Evolutionary conservation across 108 stramenopile genomes (phyloP), one percentile per base, ranked within the genome.

Genomic region (Parmales sp.): DNA sequence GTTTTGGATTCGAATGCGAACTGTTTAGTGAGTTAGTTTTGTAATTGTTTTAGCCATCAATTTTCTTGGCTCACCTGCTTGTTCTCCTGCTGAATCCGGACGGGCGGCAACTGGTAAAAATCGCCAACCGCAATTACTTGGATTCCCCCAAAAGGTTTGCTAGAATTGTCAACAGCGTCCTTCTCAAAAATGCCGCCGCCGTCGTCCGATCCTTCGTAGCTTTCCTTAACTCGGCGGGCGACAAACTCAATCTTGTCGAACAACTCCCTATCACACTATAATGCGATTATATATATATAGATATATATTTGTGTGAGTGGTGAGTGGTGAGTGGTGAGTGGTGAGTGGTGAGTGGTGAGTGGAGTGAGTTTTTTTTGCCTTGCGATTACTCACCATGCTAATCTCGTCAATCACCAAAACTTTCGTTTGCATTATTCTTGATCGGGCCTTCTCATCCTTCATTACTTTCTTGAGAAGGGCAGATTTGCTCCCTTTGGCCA

Each of bases 121-220:
- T 82, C 81, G 0, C 81, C 81, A 29, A 64, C 31, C 45, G 75
- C 44, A 16, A 82, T 39, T 23, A 82, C 38, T 51, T 80, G 79
- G 37, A 82, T 37, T 38, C 81, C 81, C 0, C 81, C 81, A 65
- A 82, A 80, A n/a, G 81, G 79, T 51, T n/a, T n/a, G n/a, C n/a
- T n/a, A n/a, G n/a, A n/a, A n/a, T n/a, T n/a, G n/a, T n/a, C n/a
- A n/a, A n/a, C n/a, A n/a, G n/a, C n/a, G n/a, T n/a, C n/a, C n/a
- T n/a, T n/a, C n/a, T n/a, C n/a, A n/a, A n/a, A n/a, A n/a, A n/a
- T n/a, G n/a, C n/a, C n/a, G n/a, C n/a, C n/a, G n/a, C n/a, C n/a
- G n/a, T n/a, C n/a, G n/a, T n/a, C n/a, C n/a, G n/a, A n/a, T n/a
- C n/a, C n/a, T 0, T 13, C 23, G 29, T 11, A 0, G 38, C 25